Evolutionary conservation across 257 asterid species (phyloP).

Genomic region (Lithospermum erythrorhizon): DNA sequence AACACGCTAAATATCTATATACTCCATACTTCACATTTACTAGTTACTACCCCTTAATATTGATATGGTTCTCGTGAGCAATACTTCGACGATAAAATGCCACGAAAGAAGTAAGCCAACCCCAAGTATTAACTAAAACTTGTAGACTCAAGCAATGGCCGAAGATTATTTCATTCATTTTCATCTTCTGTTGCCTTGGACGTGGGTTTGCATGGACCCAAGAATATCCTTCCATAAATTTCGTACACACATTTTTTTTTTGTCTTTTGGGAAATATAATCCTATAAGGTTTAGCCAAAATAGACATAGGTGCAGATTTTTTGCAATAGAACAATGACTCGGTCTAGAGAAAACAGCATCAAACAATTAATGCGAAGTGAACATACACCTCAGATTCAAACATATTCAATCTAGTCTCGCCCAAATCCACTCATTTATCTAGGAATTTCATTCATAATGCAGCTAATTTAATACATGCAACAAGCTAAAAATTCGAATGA

Average conservation of each 20-base stretch:
- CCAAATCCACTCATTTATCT: conserved; percentile 17
- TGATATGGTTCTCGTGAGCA: too few relatives aligned
- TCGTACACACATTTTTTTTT: neutral
- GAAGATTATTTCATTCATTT: neutral
- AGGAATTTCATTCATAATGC: neutral
- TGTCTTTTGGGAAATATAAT: neutral
- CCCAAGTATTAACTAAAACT: neutral
- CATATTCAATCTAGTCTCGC: conserved; percentile 9
- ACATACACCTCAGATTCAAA: conserved; percentile 8
- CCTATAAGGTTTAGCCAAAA: neutral
- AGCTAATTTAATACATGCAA: neutral
- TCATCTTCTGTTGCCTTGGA: neutral
- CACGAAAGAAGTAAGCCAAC: too few relatives aligned
- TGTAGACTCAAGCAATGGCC: neutral
- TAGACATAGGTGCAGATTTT: neutral
- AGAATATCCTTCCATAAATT: neutral
- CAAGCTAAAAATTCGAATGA: too few relatives aligned
- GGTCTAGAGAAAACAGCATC: neutral
- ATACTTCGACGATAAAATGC: too few relatives aligned
- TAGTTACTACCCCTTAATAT: too few relatives aligned
- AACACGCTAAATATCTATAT: too few relatives aligned
- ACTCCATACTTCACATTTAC: too few relatives aligned
- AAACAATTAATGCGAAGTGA: conserved; percentile 13
- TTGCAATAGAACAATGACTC: neutral
- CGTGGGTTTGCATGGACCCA: neutral